Evolutionary conservation across 495 filamentous ascomycete genomes (phyloP).

Genomic region (Talaromyces adpressus): DNA sequence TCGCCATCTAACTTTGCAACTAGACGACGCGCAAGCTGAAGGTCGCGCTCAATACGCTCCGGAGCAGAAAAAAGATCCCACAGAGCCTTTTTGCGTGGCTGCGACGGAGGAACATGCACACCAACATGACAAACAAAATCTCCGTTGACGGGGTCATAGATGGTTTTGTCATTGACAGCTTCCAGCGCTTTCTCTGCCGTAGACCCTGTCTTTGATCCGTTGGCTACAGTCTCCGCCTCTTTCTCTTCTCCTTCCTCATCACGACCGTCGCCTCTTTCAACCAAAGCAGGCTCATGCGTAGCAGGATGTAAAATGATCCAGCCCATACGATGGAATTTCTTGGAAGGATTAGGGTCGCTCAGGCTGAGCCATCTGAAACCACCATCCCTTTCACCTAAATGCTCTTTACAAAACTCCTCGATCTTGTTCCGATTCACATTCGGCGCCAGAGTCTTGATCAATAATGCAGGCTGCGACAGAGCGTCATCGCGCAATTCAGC

Average conservation of each 20-base stretch:
- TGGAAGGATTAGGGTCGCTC: constrained; percentile 92
- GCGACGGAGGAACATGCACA: constrained; percentile 79
- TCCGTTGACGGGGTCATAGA: constrained; percentile 83
- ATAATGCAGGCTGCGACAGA: constrained; percentile 75
- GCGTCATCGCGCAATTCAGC: constrained; percentile 80
- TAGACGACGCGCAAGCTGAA: constrained; percentile 68
- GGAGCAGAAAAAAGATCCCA: constrained; percentile 94
- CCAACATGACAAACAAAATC: constrained; percentile 92
- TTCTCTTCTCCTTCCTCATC: constrained; percentile 59
- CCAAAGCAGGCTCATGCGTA: constrained; percentile 47
- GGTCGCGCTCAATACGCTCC: constrained; percentile 78
- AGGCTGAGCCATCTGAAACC: constrained; percentile 89
- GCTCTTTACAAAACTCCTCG: constrained; percentile 86
- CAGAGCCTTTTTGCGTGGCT: constrained; percentile 89
- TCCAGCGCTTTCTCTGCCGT: constrained; percentile 82
- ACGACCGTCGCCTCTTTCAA: constrained; percentile 51
- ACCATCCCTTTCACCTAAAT: constrained; percentile 77
- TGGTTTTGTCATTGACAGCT: constrained; percentile 91
- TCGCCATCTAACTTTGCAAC: constrained; percentile 75
- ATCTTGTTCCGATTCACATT: constrained; percentile 92
- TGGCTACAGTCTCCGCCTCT: constrained; percentile 28
- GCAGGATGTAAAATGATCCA: constrained; percentile 93
- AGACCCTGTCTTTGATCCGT: constrained; percentile 17
- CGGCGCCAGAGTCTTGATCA: constrained; percentile 97
- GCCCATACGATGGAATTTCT: constrained; percentile 95